Base-by-base conservation (phyloP, 345 rosid genomes). In the Populus pruinosa region DNA sequence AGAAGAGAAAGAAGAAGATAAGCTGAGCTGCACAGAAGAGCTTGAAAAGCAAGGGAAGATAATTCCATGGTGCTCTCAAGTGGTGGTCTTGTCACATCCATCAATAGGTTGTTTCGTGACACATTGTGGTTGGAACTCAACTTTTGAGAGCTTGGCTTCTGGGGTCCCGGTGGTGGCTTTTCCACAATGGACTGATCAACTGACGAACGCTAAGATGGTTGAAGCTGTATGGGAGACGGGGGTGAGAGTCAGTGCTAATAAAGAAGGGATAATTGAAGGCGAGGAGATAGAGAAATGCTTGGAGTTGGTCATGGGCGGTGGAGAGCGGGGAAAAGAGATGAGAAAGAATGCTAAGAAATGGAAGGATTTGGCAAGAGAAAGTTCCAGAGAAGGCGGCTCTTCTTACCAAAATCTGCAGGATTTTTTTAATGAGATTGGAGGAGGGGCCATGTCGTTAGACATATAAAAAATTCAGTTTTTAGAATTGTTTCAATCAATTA, bases 61-160 rank as follows among this genome's bases (percentile, higher is more conserved):
- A 13, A 85, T 85, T n/a, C 81, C 83, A 4, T 87, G 88, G 90
- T 87, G 88, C 67, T 79, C 82, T 8, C 90, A 87, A 31, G 79
- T 87, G 29, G 85, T 85, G 79, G 87, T 87, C 21, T 31, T 87
- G 66, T 77, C 80, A 8, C 90, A 87, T 69, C 76, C 64, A 0
- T 76, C 88, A 4, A 21, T 81, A 0, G 90, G 88, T 27, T 87
- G 90, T 62, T 85, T 87, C 64, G n/a, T 87, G 44, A 81, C 86
- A 29, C 89, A 87, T 62, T 87, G 89, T 4, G 86, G 89, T 9
- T 87, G 89, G 89, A 87, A 79, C 76, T 87, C 89, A 13, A 77
- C 81, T 11, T 31, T 75, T 1, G 87, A 87, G 78, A 77, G 89
- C 82, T 55, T 85, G 74, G 68, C 64, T 16, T 67, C 76, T 1